Evolutionary conservation across 106 monocot genomes (phyloP).

Genomic region (Chionographis japonica): DNA sequence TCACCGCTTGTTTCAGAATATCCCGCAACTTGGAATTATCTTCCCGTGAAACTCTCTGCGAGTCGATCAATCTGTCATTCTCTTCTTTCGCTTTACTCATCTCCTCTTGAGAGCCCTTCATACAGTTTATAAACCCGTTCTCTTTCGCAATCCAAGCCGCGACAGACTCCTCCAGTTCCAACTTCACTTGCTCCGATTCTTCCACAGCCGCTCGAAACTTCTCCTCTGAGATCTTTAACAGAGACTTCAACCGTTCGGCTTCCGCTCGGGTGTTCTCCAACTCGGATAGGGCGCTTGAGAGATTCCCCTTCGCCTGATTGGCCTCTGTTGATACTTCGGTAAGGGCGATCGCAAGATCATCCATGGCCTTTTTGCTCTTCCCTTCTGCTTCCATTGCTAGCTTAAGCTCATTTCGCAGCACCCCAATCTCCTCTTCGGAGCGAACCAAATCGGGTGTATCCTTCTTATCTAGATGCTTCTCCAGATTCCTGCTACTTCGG

Average conservation of each 20-base stretch:
- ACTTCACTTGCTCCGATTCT: conserved; percentile 31
- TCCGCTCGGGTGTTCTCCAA: conserved; percentile 20
- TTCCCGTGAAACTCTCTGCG: conserved; percentile 31
- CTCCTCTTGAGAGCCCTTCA: conserved; percentile 52
- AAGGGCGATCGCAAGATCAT: conserved; percentile 47
- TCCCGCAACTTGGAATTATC: conserved; percentile 53
- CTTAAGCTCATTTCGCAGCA: conserved; percentile 14
- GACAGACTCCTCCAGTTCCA: conserved; percentile 40
- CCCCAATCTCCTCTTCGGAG: conserved; percentile 1
- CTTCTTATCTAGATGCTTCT: not conserved
- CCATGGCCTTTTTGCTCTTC: conserved; percentile 50
- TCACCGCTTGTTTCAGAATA: conserved; percentile 64
- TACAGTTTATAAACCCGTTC: conserved; percentile 34
- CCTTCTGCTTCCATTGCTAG: conserved; percentile 27
- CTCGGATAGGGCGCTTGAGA: conserved; percentile 18
- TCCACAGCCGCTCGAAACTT: conserved; percentile 19
- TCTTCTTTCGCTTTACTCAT: conserved; percentile 31
- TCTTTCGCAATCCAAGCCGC: conserved; percentile 53
- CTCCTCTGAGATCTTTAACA: conserved; percentile 25
- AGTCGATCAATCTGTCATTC: conserved; percentile 31
- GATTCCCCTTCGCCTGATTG: conserved; percentile 18
- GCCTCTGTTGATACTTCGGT: conserved; percentile 45
- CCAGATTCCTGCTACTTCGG: not conserved
- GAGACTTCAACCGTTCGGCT: conserved; percentile 16
- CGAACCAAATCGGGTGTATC: not conserved